Percentiles rank a stretch among this genome's conserved stretches.
phyloP scores from a whole-genome alignment of 768 basidiomycete genomes.

The Naganishia onofrii region DNA sequence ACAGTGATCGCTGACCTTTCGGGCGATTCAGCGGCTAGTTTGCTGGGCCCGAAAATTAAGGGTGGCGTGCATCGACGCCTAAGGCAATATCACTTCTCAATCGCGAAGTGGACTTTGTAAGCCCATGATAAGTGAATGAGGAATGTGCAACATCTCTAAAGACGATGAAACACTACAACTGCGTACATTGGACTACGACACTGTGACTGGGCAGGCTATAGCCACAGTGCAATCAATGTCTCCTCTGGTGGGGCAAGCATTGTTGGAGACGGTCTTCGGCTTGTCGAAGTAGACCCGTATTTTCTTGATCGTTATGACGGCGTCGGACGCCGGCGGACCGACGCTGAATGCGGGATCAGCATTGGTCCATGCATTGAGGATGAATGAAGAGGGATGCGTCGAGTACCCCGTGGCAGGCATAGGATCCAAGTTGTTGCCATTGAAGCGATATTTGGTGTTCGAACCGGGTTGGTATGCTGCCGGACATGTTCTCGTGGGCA shows the following conservation, averaged over 20 bases:
- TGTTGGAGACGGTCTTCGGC: not conserved
- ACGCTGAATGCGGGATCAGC: not conserved
- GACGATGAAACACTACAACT: no score
- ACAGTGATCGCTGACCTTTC: no score
- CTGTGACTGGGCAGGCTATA: no score
- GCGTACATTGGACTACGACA: no score
- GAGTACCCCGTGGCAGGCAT: not conserved
- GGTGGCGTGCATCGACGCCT: no score
- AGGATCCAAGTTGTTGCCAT: not conserved
- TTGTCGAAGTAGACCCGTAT: not conserved
- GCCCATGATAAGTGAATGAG: no score
- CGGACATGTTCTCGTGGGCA: not conserved
- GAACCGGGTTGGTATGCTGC: no score
- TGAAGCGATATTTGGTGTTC: not conserved
- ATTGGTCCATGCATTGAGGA: not conserved
- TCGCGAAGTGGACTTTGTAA: no score
- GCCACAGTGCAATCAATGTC: not conserved
- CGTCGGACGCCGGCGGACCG: not conserved
- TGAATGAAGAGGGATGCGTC: not conserved
- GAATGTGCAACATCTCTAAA: no score
- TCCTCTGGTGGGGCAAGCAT: not conserved
- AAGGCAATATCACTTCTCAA: no score
- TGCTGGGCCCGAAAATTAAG: no score
- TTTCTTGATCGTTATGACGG: not conserved
- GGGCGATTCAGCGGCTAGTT: no score